Percentiles rank a stretch among this genome's conserved stretches.
These are phyloP conservation scores for Acanthamoeba healyi DNA, from an alignment of 208 protist species.

Conservation along the genomic window DNA sequence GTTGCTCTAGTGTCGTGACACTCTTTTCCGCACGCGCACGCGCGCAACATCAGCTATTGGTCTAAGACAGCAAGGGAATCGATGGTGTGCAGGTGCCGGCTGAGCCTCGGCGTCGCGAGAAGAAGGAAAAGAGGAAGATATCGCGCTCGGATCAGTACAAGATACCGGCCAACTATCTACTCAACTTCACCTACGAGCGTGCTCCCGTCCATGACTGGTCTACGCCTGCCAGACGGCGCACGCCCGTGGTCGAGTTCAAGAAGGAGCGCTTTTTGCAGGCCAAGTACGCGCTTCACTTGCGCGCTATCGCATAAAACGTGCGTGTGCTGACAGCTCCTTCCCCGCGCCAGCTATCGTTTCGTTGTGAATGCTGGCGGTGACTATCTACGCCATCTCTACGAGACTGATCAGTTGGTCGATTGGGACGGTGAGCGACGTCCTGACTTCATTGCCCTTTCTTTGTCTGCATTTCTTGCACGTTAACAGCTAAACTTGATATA, in stretches of 20 bases:
- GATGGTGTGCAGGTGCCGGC: not conserved
- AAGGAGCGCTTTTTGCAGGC: slow-evolving; percentile 71
- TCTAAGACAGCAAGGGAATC: no score
- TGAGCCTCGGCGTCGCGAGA: not conserved
- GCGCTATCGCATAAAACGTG: no score
- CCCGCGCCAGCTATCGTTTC: slow-evolving; percentile 27
- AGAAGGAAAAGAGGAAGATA: slow-evolving; percentile 17
- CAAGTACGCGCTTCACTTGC: not conserved
- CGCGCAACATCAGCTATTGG: no score
- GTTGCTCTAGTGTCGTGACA: no score
- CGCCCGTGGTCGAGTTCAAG: slow-evolving; percentile 49
- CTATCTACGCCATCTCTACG: slow-evolving; percentile 58
- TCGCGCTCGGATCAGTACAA: slow-evolving; percentile 15
- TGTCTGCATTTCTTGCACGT: not conserved
- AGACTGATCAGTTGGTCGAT: slow-evolving; percentile 64
- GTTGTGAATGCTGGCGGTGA: slow-evolving; percentile 37
- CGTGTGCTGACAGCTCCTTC: not conserved
- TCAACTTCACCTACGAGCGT: slow-evolving; percentile 69
- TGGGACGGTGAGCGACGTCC: slow-evolving; percentile 13
- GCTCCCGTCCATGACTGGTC: not conserved
- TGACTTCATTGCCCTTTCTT: not conserved
- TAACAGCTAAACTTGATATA: not conserved
- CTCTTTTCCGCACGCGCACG: no score
- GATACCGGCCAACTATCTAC: slow-evolving; percentile 46
- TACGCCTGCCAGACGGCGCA: not conserved